phyloP scores from a whole-genome alignment of 2,329 filamentous ascomycete genomes.

The Hymenoscyphus fructigenus region DNA sequence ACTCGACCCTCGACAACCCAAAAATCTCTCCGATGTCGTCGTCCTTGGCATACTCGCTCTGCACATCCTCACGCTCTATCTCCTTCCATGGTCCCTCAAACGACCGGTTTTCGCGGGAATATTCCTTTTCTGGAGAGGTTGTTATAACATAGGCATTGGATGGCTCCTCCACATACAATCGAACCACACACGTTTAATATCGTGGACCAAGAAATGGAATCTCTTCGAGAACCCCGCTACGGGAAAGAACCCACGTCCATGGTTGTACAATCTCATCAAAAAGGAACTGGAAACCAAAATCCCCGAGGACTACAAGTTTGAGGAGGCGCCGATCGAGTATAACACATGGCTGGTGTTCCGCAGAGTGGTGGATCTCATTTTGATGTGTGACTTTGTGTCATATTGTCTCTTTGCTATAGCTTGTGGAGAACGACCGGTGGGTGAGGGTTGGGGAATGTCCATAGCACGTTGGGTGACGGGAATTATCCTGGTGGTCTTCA shows the following conservation, averaged over 20 bases:
- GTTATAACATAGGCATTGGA: conserved; percentile 93
- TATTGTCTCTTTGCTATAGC: conserved; percentile 95
- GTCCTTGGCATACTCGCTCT: conserved; percentile 76
- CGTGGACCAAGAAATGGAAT: conserved; percentile 81
- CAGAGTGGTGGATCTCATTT: conserved; percentile 89
- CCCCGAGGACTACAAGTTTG: conserved; percentile 88
- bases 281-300: conserved; percentile 93
- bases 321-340: conserved; percentile 92
- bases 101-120: conserved; percentile 76
- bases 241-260: conserved; percentile 80
- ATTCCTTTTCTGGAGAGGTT: conserved; percentile 89
- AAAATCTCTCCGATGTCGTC: conserved; percentile 83
- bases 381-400: conserved; percentile 98
- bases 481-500: conserved; percentile 81
- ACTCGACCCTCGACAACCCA: conserved; percentile 89
- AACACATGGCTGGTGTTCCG: conserved; percentile 98
- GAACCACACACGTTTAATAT: conserved; percentile 78
- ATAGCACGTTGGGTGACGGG: conserved; percentile 76
- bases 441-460: conserved; percentile 69
- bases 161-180: conserved; percentile 87
- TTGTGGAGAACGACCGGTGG: conserved; percentile 72
- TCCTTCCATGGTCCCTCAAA: conserved; percentile 67
- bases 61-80: conserved; percentile 72
- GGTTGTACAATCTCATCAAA: conserved; percentile 81
- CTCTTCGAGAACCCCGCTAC: conserved; percentile 82